Base-by-base conservation (phyloP, 179 eudicot genomes). In the Spinacia oleracea region DNA sequence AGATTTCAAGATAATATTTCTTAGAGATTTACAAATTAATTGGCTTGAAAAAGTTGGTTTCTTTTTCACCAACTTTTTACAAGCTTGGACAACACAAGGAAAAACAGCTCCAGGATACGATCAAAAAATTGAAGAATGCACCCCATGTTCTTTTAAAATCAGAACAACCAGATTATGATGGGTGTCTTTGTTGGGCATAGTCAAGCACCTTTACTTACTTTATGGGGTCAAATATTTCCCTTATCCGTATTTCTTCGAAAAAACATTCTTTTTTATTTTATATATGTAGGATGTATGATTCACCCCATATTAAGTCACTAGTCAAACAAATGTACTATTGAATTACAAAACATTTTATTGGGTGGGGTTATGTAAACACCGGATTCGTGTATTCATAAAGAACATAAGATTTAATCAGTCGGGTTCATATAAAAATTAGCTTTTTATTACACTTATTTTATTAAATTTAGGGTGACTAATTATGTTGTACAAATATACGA, bases 141-240 rank as follows among this genome's bases (percentile, higher is more conserved):
- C 3, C 73, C 73, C 73, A 69, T 42, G 72, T 68, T 42, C 51
- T 11, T 68, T 38, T 5, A n/a, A 42, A 42, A 23, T 25, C 64
- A 23, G 29, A 10, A 34, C 55, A 3, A 5, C 27, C 27, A n/a
- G 40, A 62, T 29, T 62, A 14, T 48, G 74, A 71, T 71, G 75
- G 59, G 42, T 71, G 14, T 46, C 59, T 70, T 48, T 18, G 40
- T 46, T 46, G 58, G 58, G 29, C 27, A 25, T 8, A 48, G 60
- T 71, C 75, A 71, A 27, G 25, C 55, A 71, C 60, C 74, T 70
- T 46, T 48, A 50, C 70, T 50, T 60, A 53, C 58, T 50, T 71
- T 27, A 71, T 18, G 43, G 27, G 59, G 53, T 31, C 14, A n/a
- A 7, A 11, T 25, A 10, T 16, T 71, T 71, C 4, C 27, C 42